Evolutionary conservation across 129 eudicot species (phyloP).

Genomic region (Escallonia herrerae): DNA sequence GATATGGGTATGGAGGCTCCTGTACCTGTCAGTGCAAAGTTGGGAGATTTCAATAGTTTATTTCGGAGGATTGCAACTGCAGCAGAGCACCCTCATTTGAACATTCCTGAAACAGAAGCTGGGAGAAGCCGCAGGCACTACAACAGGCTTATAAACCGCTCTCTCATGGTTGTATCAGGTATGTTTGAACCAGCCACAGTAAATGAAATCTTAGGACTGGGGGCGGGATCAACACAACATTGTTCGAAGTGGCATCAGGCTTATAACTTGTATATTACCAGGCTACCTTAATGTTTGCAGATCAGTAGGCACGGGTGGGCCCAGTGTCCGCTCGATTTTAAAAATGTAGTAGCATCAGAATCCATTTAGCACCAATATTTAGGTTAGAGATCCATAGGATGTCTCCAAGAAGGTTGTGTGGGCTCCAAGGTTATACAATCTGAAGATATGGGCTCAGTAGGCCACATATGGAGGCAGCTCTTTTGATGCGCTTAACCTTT

Average conservation of each 20-base stretch:
- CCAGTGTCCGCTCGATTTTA: not conserved
- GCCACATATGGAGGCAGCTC: no score
- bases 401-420: no score
- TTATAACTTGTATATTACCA: not conserved
- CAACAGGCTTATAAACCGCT: constrained; percentile 67
- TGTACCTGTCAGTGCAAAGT: constrained; percentile 76
- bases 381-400: no score
- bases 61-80: constrained; percentile 68
- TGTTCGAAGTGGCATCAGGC: not conserved
- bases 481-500: no score
- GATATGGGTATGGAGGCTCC: constrained; percentile 98
- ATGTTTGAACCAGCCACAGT: not conserved
- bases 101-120: constrained; percentile 97
- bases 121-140: constrained; percentile 86
- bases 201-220: not conserved
- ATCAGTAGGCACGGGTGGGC: not conserved
- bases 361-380: not conserved
- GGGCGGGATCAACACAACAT: no score
- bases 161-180: constrained; percentile 81
- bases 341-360: not conserved
- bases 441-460: no score
- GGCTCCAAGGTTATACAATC: no score
- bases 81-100: constrained; percentile 92
- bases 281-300: not conserved
- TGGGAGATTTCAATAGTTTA: constrained; percentile 72